phyloP scores from a whole-genome alignment of 768 basidiomycete species.

The Lactarius akahatsu region DNA sequence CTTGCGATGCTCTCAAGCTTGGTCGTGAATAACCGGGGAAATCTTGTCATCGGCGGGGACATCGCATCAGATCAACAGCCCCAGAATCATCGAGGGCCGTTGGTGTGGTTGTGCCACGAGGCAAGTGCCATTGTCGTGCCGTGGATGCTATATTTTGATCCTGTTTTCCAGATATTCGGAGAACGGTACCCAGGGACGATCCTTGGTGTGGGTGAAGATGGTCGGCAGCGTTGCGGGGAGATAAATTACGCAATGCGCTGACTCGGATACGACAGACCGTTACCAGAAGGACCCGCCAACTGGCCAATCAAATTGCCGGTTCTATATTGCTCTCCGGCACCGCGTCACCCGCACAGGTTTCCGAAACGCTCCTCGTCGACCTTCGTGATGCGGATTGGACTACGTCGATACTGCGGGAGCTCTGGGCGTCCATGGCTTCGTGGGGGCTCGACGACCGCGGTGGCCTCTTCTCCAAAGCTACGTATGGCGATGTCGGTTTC shows the following conservation, averaged over 20 bases:
- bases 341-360: conserved; percentile 21
- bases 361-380: conserved; percentile 20
- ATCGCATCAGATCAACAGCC: conserved; percentile 3
- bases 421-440: conserved; percentile 22
- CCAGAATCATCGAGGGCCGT: conserved; percentile 17
- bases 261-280: conserved; percentile 2
- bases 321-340: conserved; percentile 21
- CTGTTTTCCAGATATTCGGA: conserved; percentile 5
- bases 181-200: conserved; percentile 22
- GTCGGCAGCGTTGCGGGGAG: not conserved
- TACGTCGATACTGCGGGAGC: conserved; percentile 12
- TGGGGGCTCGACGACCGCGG: conserved; percentile 17
- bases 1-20: conserved; percentile 20
- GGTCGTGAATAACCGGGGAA: conserved; percentile 20
- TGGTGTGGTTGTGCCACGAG: conserved; percentile 24
- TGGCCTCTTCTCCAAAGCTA: conserved; percentile 12
- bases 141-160: too few relatives aligned
- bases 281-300: conserved; percentile 16
- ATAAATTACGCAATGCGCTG: not conserved
- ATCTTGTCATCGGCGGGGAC: conserved; percentile 23
- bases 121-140: not conserved
- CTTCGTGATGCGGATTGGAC: conserved; percentile 18
- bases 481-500: conserved; percentile 22
- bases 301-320: conserved; percentile 16
- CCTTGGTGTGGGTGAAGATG: conserved; percentile 16